phyloP scores from a whole-genome alignment of 2,329 filamentous ascomycete species.

The Colletotrichum theobromicola region DNA sequence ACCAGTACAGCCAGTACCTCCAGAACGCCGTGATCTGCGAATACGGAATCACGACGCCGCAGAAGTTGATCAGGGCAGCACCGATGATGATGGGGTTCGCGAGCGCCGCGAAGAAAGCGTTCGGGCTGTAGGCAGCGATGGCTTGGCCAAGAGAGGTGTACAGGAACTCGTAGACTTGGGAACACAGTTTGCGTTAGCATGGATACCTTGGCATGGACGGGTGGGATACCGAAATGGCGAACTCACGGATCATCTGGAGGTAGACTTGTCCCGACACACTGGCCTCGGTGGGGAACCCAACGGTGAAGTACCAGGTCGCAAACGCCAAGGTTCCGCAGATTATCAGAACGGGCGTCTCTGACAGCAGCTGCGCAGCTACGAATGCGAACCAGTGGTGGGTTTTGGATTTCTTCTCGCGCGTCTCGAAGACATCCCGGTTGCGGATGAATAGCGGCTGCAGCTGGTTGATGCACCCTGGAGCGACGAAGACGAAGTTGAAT shows the following conservation, averaged over 20 bases:
- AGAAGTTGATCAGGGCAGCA: constrained; percentile 38
- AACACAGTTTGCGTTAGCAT: background rate
- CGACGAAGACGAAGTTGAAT: constrained; percentile 59
- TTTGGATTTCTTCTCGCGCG: constrained; percentile 55
- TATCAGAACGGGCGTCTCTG: constrained; percentile 51
- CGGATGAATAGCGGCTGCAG: constrained; percentile 55
- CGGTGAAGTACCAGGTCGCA: constrained; percentile 48
- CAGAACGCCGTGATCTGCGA: constrained; percentile 26
- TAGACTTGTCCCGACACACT: constrained; percentile 22
- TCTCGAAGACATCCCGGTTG: constrained; percentile 53
- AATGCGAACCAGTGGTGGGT: constrained; percentile 56
- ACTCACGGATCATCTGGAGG: constrained; percentile 39
- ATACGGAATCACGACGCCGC: constrained; percentile 29
- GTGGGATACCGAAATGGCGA: constrained; percentile 39
- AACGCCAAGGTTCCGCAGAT: constrained; percentile 50
- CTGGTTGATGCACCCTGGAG: constrained; percentile 51
- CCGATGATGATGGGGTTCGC: constrained; percentile 51
- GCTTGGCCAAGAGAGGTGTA: constrained; percentile 48
- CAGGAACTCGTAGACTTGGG: constrained; percentile 41
- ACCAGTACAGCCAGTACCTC: constrained; percentile 42
- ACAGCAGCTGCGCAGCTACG: constrained; percentile 48
- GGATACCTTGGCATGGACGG: constrained; percentile 41
- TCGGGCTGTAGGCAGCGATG: constrained; percentile 54
- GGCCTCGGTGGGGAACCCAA: constrained; percentile 36
- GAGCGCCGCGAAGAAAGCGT: constrained; percentile 53